phyloP scores from a whole-genome alignment of 257 asterid species.

The Salvia miltiorrhiza region DNA sequence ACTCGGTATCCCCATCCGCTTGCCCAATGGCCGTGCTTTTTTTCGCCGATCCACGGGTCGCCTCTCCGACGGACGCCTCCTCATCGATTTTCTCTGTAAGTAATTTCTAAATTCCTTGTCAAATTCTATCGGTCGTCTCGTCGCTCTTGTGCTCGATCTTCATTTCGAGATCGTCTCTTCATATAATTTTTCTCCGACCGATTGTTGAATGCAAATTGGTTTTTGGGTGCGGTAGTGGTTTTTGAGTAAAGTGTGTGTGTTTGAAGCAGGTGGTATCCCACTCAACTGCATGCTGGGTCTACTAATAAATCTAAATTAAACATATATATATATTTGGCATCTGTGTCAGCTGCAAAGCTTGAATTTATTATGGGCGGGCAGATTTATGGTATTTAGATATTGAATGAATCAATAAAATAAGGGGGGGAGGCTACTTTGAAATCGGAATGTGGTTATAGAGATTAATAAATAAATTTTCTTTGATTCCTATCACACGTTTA shows the following conservation, averaged over 20 bases:
- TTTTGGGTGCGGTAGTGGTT: neutral
- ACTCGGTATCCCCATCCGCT: constrained; percentile 47
- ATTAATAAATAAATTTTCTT: no score
- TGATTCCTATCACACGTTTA: no score
- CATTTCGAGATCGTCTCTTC: neutral
- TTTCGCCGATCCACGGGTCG: constrained; percentile 65
- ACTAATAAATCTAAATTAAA: no score
- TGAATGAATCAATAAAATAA: no score
- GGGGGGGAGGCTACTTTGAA: neutral
- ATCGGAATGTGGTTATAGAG: neutral
- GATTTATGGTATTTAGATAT: no score
- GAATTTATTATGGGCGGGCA: no score
- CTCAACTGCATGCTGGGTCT: neutral
- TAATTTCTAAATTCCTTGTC: neutral
- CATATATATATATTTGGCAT: neutral
- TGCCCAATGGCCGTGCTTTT: constrained; percentile 71
- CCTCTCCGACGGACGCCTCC: constrained; percentile 75
- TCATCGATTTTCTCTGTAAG: constrained; percentile 80
- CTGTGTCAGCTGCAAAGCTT: neutral
- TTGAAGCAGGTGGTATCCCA: neutral
- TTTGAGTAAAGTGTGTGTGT: neutral
- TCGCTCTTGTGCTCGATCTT: neutral
- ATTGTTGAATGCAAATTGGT: neutral
- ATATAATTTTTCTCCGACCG: neutral
- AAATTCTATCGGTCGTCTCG: neutral